phyloP scores from a whole-genome alignment of 495 filamentous ascomycete genomes.

The Lasiosphaeria ovina region DNA sequence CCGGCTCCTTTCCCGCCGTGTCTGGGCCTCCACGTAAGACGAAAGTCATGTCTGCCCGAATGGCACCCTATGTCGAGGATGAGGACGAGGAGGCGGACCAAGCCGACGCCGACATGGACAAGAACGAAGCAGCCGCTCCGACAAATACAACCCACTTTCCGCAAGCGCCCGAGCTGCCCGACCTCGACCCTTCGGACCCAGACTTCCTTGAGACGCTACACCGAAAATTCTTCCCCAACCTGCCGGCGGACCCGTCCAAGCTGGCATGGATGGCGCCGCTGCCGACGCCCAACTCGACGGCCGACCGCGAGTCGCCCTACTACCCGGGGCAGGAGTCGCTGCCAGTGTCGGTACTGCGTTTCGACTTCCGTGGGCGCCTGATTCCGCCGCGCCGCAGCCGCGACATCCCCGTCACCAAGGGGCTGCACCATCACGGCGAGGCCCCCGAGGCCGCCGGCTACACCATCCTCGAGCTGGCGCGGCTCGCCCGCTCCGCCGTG shows the following conservation, averaged over 20 bases:
- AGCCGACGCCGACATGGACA: conserved; percentile 3
- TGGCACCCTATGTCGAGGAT: too few relatives aligned
- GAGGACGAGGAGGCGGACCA: neutral
- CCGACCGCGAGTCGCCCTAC: conserved; percentile 71
- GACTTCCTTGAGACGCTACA: conserved; percentile 83
- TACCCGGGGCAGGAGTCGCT: conserved; percentile 71
- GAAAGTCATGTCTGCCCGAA: too few relatives aligned
- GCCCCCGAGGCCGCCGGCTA: conserved; percentile 94
- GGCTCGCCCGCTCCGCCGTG: conserved; percentile 75
- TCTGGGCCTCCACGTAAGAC: too few relatives aligned
- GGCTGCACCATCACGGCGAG: conserved; percentile 90
- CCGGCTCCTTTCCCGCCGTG: conserved; percentile 26
- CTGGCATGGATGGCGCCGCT: conserved; percentile 86
- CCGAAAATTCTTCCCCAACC: conserved; percentile 85
- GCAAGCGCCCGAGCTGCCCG: conserved; percentile 44
- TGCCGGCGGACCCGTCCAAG: conserved; percentile 77
- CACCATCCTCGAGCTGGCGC: conserved; percentile 83
- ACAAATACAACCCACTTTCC: conserved; percentile 40
- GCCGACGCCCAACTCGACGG: conserved; percentile 52
- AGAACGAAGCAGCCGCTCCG: conserved; percentile 39
- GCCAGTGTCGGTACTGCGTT: conserved; percentile 74
- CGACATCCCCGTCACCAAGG: conserved; percentile 67
- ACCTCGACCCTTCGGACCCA: conserved; percentile 77
- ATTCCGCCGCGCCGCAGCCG: conserved; percentile 72
- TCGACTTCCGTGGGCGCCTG: conserved; percentile 78